Conservation (phyloP, 1,284 basidiomycete genomes). For the Chondrostereum purpureum region DNA sequence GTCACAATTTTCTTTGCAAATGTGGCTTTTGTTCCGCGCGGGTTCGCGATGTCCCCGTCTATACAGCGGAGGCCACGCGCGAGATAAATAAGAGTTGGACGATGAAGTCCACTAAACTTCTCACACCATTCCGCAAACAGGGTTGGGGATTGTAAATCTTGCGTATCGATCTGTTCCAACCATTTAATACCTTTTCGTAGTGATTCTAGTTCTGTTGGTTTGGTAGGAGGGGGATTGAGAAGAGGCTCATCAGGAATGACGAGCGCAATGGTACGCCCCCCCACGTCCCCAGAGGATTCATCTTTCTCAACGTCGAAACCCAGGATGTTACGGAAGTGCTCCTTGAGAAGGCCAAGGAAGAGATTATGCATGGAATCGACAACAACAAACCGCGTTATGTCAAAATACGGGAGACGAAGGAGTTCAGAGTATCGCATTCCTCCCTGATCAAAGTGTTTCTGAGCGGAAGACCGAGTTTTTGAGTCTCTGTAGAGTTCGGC, state of each 20-base stretch:
- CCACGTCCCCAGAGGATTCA: not conserved
- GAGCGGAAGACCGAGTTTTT: not conserved
- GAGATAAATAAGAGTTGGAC: no score
- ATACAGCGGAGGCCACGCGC: no score
- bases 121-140: not conserved
- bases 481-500: not conserved
- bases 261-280: not conserved
- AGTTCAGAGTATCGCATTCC: constrained; percentile 1
- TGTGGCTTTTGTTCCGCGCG: no score
- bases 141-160: not conserved
- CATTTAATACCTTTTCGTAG: not conserved
- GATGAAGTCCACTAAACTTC: no score
- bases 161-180: not conserved
- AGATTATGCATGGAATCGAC: constrained; percentile 3
- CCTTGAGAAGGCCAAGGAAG: not conserved
- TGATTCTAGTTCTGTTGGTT: not conserved
- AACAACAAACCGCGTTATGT: not conserved
- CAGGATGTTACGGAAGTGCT: not conserved
- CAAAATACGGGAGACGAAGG: not conserved
- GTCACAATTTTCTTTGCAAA: no score
- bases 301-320: not conserved
- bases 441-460: not conserved
- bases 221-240: not conserved
- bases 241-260: not conserved
- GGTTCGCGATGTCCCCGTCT: no score